Evolutionary conservation across 371 early-diverging fungal genomes (phyloP), one percentile per base, ranked within the genome.

Genomic region (Rhizomucor pusillus): DNA sequence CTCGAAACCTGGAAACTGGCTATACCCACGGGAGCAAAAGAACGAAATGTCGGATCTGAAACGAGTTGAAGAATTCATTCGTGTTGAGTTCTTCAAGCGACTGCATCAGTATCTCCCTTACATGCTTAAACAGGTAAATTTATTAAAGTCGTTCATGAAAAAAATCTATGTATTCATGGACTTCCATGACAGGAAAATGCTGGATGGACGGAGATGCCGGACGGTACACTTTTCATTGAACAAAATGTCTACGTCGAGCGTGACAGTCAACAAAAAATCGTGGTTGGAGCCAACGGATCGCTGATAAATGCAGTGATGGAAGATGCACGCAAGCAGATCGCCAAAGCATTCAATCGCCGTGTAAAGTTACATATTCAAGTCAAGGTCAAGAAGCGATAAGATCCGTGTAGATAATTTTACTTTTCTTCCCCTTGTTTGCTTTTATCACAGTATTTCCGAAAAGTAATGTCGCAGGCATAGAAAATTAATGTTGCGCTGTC

Each of bases 51-150:
- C 89, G 3, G 83, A 80, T 45, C 61, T 86, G 54, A 76, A 76
- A 40, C 79, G 79, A 3, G 89, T 88, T 1, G 89, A 88, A 57
- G 90, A 90, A 52, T 59, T 86, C 36, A 84, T 90, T 56, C 81
- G 91, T 22, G 83, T 84, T 2, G 85, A 88, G 52, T 75, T 90
- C 52, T 89, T 82, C 53, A 78, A 69, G 20, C 66, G 75, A 0
- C 57, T 90, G 25, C 63, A 65, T 40, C 78, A 81, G 39, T 81
- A 88, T 58, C 57, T 90, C 29, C 90, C 91, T 1, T 90, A 90
- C 56, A 69, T 67, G 36, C 53, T 90, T 16, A 79, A 70, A 35
- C 84, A 81, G 49, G 71, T 71, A 54, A 25, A 16, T n/a, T 18
- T 33, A 43, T 22, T 13, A 12, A 10, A 24, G 11, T 19, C 5